Percentiles rank a stretch among this genome's conserved stretches.
Evolutionary conservation across 176 grass and related monocot species (phyloP).

Genomic region (Aegilops bicornis): DNA sequence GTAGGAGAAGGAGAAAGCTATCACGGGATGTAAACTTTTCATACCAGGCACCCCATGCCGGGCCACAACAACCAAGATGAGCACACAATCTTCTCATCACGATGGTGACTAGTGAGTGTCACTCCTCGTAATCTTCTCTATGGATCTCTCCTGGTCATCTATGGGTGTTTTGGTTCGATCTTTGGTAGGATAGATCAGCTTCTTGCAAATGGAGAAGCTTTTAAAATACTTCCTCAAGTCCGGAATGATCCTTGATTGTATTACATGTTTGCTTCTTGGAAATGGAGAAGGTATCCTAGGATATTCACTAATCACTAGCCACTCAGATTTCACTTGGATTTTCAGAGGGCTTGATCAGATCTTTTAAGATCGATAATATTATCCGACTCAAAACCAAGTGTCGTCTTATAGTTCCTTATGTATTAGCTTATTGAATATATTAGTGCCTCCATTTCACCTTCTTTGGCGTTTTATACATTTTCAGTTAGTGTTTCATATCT

Average conservation of each 20-base stretch:
- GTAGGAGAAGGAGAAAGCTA: no score
- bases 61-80: no score
- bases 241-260: neutral
- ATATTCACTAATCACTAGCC: neutral
- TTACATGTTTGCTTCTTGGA: no score
- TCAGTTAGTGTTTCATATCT: neutral
- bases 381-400: neutral
- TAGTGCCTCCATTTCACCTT: neutral
- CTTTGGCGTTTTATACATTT: neutral
- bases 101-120: no score
- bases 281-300: neutral
- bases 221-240: neutral
- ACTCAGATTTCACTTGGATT: neutral
- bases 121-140: no score
- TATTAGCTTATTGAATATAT: neutral
- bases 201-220: neutral
- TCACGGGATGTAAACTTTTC: no score
- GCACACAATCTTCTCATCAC: no score
- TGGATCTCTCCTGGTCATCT: no score
- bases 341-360: neutral
- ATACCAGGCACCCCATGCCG: no score
- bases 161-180: no score
- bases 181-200: neutral
- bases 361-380: neutral
- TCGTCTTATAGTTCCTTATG: neutral